Evolutionary conservation across 768 basidiomycete genomes (phyloP).

Genomic region (Boletus subparvulus): DNA sequence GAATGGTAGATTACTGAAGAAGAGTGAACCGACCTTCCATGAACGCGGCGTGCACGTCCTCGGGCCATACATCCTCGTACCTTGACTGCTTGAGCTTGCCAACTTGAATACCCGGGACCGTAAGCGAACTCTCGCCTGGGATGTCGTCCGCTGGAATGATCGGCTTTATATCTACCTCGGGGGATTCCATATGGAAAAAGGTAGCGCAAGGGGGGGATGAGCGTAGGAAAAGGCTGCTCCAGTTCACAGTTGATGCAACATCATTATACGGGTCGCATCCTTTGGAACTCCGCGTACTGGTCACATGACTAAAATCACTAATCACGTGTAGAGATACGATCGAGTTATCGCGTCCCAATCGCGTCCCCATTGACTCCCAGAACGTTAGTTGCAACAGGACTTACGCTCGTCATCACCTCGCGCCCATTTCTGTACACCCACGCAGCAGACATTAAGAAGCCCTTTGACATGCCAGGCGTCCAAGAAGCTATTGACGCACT

Average conservation of each 20-base stretch:
- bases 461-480: constrained; percentile 23
- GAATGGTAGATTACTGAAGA: not conserved
- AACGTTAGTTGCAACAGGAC: too few species aligned
- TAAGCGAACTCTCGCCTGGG: not conserved
- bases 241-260: constrained; percentile 1
- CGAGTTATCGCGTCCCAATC: not conserved
- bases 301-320: constrained; percentile 32
- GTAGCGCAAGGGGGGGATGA: constrained; percentile 10
- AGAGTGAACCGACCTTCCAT: constrained; percentile 33
- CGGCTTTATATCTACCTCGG: constrained; percentile 17
- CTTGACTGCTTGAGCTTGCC: constrained; percentile 31
- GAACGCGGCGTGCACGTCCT: constrained; percentile 36
- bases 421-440: not conserved
- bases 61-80: constrained; percentile 36
- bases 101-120: not conserved
- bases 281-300: constrained; percentile 24
- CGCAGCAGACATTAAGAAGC: not conserved
- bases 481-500: constrained; percentile 34
- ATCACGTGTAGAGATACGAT: constrained; percentile 21
- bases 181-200: constrained; percentile 22
- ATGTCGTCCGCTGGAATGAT: constrained; percentile 7
- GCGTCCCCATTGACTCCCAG: too few species aligned
- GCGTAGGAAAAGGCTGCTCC: constrained; percentile 1
- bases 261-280: constrained; percentile 13
- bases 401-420: too few species aligned